Evolutionary conservation across 306 rosid species (phyloP).

Genomic region (Macrotyloma uniflorum): DNA sequence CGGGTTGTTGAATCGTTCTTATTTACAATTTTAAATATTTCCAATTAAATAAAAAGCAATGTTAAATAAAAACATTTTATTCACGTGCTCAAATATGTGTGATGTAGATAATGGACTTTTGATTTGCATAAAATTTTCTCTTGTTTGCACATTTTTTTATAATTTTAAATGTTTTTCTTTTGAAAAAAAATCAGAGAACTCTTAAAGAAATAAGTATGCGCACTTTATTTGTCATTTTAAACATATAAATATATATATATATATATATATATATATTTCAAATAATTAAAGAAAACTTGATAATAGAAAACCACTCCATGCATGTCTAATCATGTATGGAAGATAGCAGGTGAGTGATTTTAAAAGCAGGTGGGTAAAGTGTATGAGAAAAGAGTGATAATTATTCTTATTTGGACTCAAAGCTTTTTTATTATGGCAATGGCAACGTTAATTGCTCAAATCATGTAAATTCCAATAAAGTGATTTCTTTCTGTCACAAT

Average conservation of each 20-base stretch:
- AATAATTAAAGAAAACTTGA: too few species aligned
- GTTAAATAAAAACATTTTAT: background rate
- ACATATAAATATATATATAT: too few species aligned
- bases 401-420: background rate
- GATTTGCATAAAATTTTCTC: background rate
- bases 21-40: background rate
- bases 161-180: too few species aligned
- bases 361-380: constrained; percentile 21
- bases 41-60: background rate
- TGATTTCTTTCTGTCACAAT: too few species aligned
- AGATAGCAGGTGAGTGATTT: background rate
- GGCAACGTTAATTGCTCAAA: constrained; percentile 3
- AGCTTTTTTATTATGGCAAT: background rate
- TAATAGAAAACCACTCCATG: too few species aligned
- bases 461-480: too few species aligned
- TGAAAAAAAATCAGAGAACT: too few species aligned
- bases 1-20: background rate
- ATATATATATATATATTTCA: too few species aligned
- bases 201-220: too few species aligned
- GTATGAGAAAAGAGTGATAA: background rate
- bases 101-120: background rate
- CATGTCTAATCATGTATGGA: too few species aligned
- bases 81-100: constrained; percentile 12
- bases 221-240: too few species aligned
- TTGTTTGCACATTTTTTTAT: too few species aligned